Evolutionary conservation across 2,329 filamentous ascomycete genomes (phyloP), one percentile per base, ranked within the genome.

Genomic region (Talaromyces amestolkiae): DNA sequence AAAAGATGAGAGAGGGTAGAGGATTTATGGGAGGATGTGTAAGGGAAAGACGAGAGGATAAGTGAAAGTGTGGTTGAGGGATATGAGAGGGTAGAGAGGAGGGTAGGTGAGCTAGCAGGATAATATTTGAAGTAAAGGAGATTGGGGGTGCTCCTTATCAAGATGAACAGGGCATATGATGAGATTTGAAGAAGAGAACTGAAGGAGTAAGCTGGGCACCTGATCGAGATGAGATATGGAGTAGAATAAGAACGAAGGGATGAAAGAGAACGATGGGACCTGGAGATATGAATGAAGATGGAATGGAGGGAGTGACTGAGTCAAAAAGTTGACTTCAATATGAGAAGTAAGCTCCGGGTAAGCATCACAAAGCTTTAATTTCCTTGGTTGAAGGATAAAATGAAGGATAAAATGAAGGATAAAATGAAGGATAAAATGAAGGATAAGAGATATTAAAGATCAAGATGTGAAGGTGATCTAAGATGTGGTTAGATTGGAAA

Each of bases 231-330:
- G n/a, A 24, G 19, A 10, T 17, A 19, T 9, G 27, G 37, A 24
- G 19, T 4, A 24, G 19, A 19, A 31, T 58, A 22, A 66, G 70
- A 71, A 65, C 27, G 49, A 9, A 35, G 15, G 33, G 17, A 27
- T 13, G 19, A 31, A 51, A 31, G 13, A 31, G 24, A 51, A 51
- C 13, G 24, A 15, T 2, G 6, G 47, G 13, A 31, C 8, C 47
- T 6, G 47, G 9, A 37, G 51, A 54, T 33, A 27, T 54, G 51
- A 35, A 35, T 39, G n/a, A 39, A 56, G n/a, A 22, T 9, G 11
- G 15, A 37, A 15, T 39, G 17, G 10, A 35, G 19, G 51, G 15
- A 19, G 51, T 9, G n/a, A 3, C 51, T 13, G n/a, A 11, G 27
- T 22, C 51, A 19, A 24, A 45, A 17, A 54, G 17, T 4, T 54